A percentile compares a stretch with the other conserved stretches of the same genome.
Conservation (phyloP, 768 basidiomycete genomes). For the Peribolospora baueri region DNA sequence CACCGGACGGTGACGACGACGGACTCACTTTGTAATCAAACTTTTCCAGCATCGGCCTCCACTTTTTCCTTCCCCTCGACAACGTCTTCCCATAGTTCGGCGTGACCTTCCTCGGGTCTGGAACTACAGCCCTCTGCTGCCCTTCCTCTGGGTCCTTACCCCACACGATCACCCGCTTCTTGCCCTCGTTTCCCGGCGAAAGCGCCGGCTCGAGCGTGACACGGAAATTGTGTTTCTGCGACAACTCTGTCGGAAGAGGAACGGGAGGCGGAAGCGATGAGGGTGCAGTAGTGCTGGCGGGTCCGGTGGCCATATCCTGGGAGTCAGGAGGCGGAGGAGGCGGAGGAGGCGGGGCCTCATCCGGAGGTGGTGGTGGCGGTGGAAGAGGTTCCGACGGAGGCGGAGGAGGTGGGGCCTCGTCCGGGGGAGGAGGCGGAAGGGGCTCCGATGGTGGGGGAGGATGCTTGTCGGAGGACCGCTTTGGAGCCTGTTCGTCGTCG, state of each 20-base stretch:
- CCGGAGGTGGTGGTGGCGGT: not conserved
- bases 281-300: too few species aligned
- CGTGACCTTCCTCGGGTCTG: constrained; percentile 35
- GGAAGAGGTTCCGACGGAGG: not conserved
- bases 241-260: not conserved
- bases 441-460: not conserved
- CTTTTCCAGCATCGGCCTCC: constrained; percentile 3
- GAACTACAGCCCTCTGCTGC: constrained; percentile 23
- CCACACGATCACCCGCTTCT: constrained; percentile 30
- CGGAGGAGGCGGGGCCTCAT: not conserved
- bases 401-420: not conserved
- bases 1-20: too few species aligned
- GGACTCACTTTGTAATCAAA: constrained; percentile 7
- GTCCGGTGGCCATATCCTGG: not conserved
- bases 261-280: not conserved
- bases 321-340: not conserved
- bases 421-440: not conserved
- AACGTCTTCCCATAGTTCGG: constrained; percentile 15
- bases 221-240: constrained; percentile 1
- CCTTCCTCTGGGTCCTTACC: constrained; percentile 33
- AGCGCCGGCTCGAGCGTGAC: constrained; percentile 5
- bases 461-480: too few species aligned
- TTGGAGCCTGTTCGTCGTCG: not conserved
- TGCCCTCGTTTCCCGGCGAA: constrained; percentile 25
- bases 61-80: constrained; percentile 18